Evolutionary conservation across 73 alveolate species (phyloP).

Genomic region (Uronychia setigera): DNA sequence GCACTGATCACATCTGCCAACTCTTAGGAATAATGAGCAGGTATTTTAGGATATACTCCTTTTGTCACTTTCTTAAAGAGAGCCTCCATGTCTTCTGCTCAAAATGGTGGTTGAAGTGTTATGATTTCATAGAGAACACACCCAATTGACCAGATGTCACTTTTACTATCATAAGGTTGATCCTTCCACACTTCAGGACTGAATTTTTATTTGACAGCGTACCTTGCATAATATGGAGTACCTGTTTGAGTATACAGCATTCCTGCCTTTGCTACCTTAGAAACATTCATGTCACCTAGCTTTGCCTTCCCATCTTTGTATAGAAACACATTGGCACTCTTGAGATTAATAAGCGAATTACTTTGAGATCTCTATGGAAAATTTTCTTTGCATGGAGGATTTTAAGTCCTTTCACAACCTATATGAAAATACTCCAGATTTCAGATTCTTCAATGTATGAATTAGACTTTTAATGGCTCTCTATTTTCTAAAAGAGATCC

Average conservation of each 20-base stretch:
- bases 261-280: constrained; percentile 79
- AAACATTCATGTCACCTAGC: constrained; percentile 92
- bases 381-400: constrained; percentile 49
- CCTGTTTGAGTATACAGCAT: constrained; percentile 84
- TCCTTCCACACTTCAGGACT: constrained; percentile 87
- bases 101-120: constrained; percentile 83
- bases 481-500: constrained; percentile 48
- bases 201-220: not conserved
- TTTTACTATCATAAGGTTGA: constrained; percentile 78
- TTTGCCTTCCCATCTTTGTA: constrained; percentile 67
- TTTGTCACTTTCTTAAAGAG: constrained; percentile 75
- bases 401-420: constrained; percentile 46
- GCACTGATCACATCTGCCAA: constrained; percentile 53
- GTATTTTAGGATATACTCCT: constrained; percentile 73
- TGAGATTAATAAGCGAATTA: not conserved
- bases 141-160: constrained; percentile 91
- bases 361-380: constrained; percentile 80
- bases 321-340: constrained; percentile 79
- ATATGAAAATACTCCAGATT: constrained; percentile 44
- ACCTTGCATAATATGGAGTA: constrained; percentile 79
- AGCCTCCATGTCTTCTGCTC: constrained; percentile 81
- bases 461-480: constrained; percentile 1
- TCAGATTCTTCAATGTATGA: constrained; percentile 43
- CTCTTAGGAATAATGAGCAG: constrained; percentile 65
- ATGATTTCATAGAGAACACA: constrained; percentile 85